Base-by-base conservation (phyloP, 805 yeast species). In the Phaffomyces thermotolerans region DNA sequence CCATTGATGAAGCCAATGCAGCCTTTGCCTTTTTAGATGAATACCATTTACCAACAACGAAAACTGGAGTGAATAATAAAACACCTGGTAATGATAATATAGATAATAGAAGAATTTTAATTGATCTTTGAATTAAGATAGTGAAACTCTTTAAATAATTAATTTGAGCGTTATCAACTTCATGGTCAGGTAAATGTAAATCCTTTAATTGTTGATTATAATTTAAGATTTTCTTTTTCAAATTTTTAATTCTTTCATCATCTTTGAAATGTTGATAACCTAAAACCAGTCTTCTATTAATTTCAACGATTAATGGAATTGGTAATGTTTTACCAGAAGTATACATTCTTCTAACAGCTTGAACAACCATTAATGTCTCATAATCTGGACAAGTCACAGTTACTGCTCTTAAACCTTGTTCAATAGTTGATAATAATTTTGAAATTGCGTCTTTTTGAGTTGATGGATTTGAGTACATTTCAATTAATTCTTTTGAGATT, bases 351-450 rank as follows among this genome's bases (percentile, higher is more conserved):
- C 97, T 75, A 34, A 95, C 95, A 7, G 95, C 95, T 64, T 93
- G 99, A 36, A 91, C 82, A 17, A 87, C 84, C 82, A 90, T 85
- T 50, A 91, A 68, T n/a, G 96, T 89, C 49, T 93, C 98, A 66
- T 82, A 91, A 58, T 90, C 96, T 24, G 91, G 90, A 54, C 95
- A 86, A 32, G 88, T 84, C 15, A 90, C 95, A 2, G 99, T 93
- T 24, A 91, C 97, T 2, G 95, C 80, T 56, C 81, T 81, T 43
- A 93, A 70, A 9, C 93, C 88, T 44, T 79, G 76, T 14, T 90
- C 81, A 40, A 90, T 76, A 25, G 75, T 71, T 31, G 82, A 85
- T 56, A 91, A 70, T 23, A 91, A 67, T 37, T 79, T 78, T 45
- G 78, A 75, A n/a, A 89, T 84, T 0, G 95, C 83, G 37, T 78